A percentile compares a stretch with the other conserved stretches of the same genome.
Evolutionary conservation across 1,284 basidiomycete genomes (phyloP).

Genomic region (Ceratobasidium sp.): DNA sequence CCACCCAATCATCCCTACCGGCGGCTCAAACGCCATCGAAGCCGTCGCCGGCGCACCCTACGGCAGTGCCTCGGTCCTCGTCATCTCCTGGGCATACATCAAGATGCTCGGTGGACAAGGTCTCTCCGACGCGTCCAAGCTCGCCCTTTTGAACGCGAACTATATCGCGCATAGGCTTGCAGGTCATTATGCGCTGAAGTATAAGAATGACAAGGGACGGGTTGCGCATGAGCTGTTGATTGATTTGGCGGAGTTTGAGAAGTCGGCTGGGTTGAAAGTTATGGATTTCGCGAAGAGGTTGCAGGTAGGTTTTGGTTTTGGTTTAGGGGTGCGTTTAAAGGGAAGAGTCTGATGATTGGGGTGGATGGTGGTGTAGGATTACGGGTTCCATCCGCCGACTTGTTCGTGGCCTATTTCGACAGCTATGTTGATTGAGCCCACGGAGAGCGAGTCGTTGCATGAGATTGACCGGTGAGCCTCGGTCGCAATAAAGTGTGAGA

Average conservation of each 20-base stretch:
- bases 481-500: background rate
- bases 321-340: background rate
- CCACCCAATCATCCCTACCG: constrained; percentile 83
- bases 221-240: constrained; percentile 97
- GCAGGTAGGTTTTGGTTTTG: constrained; percentile 70
- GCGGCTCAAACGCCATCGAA: constrained; percentile 81
- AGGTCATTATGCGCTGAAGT: constrained; percentile 89
- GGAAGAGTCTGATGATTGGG: background rate
- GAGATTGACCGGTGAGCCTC: constrained; percentile 82
- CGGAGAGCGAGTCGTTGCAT: constrained; percentile 91
- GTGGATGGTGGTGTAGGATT: constrained; percentile 70
- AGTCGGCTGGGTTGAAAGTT: constrained; percentile 88
- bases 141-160: constrained; percentile 94
- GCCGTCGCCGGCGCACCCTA: constrained; percentile 94
- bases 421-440: constrained; percentile 95
- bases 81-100: constrained; percentile 98
- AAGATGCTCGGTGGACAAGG: constrained; percentile 97
- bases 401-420: constrained; percentile 96
- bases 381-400: constrained; percentile 91
- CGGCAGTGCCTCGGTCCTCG: constrained; percentile 93
- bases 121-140: constrained; percentile 85
- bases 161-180: constrained; percentile 94
- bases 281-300: constrained; percentile 96
- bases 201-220: constrained; percentile 89
- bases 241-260: constrained; percentile 95